Evolutionary conservation across 1,284 basidiomycete genomes (phyloP), one percentile per base, ranked within the genome.

Genomic region (Malassezia furfur): DNA sequence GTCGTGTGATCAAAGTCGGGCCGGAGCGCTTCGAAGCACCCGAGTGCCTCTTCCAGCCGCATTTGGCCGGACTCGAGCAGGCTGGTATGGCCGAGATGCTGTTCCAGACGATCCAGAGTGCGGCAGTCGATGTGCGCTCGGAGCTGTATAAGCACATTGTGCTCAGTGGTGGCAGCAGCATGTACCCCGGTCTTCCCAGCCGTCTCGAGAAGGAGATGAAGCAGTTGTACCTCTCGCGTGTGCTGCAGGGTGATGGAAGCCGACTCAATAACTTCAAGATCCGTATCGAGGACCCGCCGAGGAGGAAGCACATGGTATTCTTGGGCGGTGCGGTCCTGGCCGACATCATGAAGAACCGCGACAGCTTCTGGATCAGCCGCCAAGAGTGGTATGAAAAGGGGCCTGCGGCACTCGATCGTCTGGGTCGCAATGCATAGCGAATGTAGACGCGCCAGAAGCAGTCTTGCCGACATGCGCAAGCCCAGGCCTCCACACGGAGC

Each of bases 11-110:
- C 81, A 96, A 94, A 80, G 89, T 98, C 52, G 94, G 93, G 25
- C 90, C 89, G 1, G 94, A 99, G 76, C 85, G 94, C n/a, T 99
- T 96, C 75, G 90, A 96, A 77, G 94, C 93, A n/a, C 94, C 94
- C 11, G 94, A 98, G 77, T 98, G 94, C 79, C 91, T 98, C 88
- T 98, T 99, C 85, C 91, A 99, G 77, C 94, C 94, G 22, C 89
- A 96, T 76, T 81, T 99, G 8, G 90, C 98, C 50, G 94, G 98
- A 65, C 81, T 98, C 55, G 94, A 98, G 76, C 91, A 96, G 74
- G 88, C 90, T 1, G 94, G 94, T 52, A 85, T 96, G 52, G 93
- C 91, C 77, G 93, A 96, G 79, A 85, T 96, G 81, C 83, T 96
- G 25, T 96, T 94, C 83, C 83, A 90, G 76, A 94, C 91, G 0